Conservation (phyloP, 2,329 filamentous ascomycete species). For the Colletotrichum graminicola region DNA sequence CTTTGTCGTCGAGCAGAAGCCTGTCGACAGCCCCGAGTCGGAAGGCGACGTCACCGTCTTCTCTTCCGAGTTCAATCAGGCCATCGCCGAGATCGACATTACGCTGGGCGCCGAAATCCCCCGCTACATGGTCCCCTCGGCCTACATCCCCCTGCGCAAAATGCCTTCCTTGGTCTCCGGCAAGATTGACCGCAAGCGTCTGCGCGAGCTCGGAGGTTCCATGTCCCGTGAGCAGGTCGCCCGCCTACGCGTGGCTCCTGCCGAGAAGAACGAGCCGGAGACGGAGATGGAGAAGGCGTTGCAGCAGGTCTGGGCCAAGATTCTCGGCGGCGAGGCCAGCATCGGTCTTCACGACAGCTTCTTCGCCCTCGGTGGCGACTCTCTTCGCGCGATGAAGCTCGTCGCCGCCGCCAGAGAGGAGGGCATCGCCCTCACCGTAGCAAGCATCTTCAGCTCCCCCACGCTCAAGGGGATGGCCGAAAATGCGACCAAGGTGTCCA, state of each 20-base stretch:
- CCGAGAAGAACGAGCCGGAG: conserved; percentile 52
- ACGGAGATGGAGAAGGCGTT: conserved; percentile 55
- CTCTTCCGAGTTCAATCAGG: conserved; percentile 49
- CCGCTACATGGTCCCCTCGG: conserved; percentile 62
- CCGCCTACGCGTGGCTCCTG: conserved; percentile 48
- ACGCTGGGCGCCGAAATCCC: conserved; percentile 53
- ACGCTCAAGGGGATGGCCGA: conserved; percentile 59
- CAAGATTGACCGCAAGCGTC: conserved; percentile 62
- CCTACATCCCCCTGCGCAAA: conserved; percentile 58
- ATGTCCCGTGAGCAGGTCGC: conserved; percentile 57
- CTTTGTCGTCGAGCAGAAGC: conserved; percentile 55
- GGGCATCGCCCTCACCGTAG: conserved; percentile 58
- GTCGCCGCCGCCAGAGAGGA: conserved; percentile 57
- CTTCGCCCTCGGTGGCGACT: conserved; percentile 64
- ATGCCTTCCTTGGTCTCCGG: conserved; percentile 63
- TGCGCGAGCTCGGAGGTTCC: conserved; percentile 58
- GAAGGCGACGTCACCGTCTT: conserved; percentile 47
- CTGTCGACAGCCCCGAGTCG: conserved; percentile 42
- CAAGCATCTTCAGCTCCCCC: conserved; percentile 60
- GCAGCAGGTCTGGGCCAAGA: conserved; percentile 53
- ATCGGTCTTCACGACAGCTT: conserved; percentile 58
- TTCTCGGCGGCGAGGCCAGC: conserved; percentile 52
- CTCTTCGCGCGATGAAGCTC: conserved; percentile 64
- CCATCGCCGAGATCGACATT: conserved; percentile 49
- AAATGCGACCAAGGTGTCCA: conserved; percentile 48